A percentile compares a stretch with the other conserved stretches of the same genome.
Conservation (phyloP, 192 early-diverging fungal genomes). For the Piromyces sp. region DNA sequence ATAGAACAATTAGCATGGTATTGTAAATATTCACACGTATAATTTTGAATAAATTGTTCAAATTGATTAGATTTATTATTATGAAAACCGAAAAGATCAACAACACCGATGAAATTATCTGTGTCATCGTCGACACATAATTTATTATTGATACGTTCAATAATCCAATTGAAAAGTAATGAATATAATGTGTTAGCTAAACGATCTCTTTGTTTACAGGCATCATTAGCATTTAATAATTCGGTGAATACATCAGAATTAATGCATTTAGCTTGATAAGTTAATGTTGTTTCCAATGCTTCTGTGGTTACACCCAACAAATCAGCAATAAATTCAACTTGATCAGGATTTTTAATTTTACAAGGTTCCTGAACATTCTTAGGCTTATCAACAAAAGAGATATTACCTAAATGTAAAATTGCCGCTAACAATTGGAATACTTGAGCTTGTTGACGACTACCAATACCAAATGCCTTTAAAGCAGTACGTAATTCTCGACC, state of each 20-base stretch:
- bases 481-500: conserved; percentile 46
- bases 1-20: conserved; percentile 24
- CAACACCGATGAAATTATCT: conserved; percentile 71
- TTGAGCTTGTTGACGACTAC: conserved; percentile 58
- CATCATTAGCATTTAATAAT: conserved; percentile 59
- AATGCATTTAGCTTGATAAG: conserved; percentile 67
- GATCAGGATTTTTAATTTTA: conserved; percentile 55
- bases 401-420: conserved; percentile 72
- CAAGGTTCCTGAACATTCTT: conserved; percentile 55
- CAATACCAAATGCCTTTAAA: conserved; percentile 72
- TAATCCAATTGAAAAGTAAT: conserved; percentile 77
- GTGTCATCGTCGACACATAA: conserved; percentile 47
- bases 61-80: conserved; percentile 36
- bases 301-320: conserved; percentile 60
- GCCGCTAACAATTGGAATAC: conserved; percentile 71
- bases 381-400: conserved; percentile 59
- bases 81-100: conserved; percentile 72
- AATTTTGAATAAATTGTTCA: conserved; percentile 59
- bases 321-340: conserved; percentile 53
- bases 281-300: conserved; percentile 57
- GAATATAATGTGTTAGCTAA: conserved; percentile 58
- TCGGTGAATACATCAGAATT: conserved; percentile 67
- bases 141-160: conserved; percentile 76
- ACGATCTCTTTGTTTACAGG: conserved; percentile 63
- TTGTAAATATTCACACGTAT: conserved; percentile 76